phyloP scores from a whole-genome alignment of 1,284 basidiomycete genomes.

The Anthracocystis panici-leucophaei region DNA sequence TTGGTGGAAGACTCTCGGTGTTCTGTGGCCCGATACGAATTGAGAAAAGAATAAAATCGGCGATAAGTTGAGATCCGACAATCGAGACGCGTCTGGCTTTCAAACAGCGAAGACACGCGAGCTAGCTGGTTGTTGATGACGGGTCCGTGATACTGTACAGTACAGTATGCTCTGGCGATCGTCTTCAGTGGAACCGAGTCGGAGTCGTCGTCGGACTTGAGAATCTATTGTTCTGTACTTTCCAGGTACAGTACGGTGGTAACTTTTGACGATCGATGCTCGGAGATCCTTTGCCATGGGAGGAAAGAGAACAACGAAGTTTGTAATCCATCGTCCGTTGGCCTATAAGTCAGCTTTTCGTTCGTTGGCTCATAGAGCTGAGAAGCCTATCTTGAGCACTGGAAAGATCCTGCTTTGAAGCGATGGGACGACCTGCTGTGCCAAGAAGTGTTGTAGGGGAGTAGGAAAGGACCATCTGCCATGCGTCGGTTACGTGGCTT shows the following conservation, averaged over 20 bases:
- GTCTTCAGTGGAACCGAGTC: slow-evolving; percentile 5
- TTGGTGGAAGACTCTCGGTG: slow-evolving; percentile 21
- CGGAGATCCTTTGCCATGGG: too few relatives aligned
- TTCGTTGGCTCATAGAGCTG: background rate
- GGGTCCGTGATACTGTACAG: background rate
- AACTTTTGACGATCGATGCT: too few relatives aligned
- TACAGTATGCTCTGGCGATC: background rate
- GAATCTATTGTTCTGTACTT: background rate
- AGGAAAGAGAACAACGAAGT: too few relatives aligned
- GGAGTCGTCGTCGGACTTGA: slow-evolving; percentile 4
- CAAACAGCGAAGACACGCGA: background rate
- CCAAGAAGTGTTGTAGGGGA: slow-evolving; percentile 8
- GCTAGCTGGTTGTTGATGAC: background rate
- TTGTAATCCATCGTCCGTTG: too few relatives aligned
- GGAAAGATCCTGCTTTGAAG: background rate
- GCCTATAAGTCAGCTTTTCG: too few relatives aligned
- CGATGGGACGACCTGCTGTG: background rate
- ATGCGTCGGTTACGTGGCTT: slow-evolving; percentile 5
- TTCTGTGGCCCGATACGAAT: slow-evolving; percentile 14
- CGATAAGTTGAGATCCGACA: background rate
- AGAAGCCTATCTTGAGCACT: background rate
- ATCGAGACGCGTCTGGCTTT: slow-evolving; percentile 10
- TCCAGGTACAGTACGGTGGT: background rate
- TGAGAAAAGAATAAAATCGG: slow-evolving; percentile 5
- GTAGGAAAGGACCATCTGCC: background rate